Evolutionary conservation across 1,284 basidiomycete species (phyloP).

Genomic region (Fomitopsis betulina): DNA sequence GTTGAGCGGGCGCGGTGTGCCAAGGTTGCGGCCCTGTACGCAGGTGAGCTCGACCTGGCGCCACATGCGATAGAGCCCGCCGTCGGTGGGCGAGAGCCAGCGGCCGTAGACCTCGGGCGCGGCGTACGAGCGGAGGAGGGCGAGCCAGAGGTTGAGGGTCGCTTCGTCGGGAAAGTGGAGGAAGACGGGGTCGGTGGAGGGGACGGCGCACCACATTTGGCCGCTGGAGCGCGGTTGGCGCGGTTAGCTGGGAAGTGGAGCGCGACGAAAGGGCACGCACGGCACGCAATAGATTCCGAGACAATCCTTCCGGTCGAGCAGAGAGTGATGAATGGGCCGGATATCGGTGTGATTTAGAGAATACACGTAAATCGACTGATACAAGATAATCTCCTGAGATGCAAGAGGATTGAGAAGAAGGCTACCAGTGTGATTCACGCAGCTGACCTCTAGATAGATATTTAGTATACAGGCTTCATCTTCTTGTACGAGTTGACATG

Average conservation of each 20-base stretch:
- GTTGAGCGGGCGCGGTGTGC: slow-evolving; percentile 26
- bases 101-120: slow-evolving; percentile 73
- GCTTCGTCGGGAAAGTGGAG: slow-evolving; percentile 60
- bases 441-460: slow-evolving; percentile 66
- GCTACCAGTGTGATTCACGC: background rate
- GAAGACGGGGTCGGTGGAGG: slow-evolving; percentile 62
- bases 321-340: slow-evolving; percentile 60
- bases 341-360: slow-evolving; percentile 72
- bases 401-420: slow-evolving; percentile 6
- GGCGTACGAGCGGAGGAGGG: slow-evolving; percentile 72
- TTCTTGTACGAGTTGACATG: slow-evolving; percentile 66
- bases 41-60: slow-evolving; percentile 69
- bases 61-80: slow-evolving; percentile 81
- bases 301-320: slow-evolving; percentile 69
- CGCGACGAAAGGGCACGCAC: slow-evolving; percentile 30
- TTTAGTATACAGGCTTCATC: slow-evolving; percentile 61
- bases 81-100: slow-evolving; percentile 50
- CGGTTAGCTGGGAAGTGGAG: background rate
- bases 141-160: slow-evolving; percentile 63
- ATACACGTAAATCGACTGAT: slow-evolving; percentile 69
- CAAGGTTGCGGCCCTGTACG: slow-evolving; percentile 66
- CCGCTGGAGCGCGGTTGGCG: slow-evolving; percentile 33
- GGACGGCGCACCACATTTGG: slow-evolving; percentile 55
- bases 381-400: slow-evolving; percentile 60
- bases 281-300: slow-evolving; percentile 60